A percentile compares a stretch with the other conserved stretches of the same genome.
Conservation (phyloP, 495 filamentous ascomycete genomes). For the Cryomyces minteri region DNA sequence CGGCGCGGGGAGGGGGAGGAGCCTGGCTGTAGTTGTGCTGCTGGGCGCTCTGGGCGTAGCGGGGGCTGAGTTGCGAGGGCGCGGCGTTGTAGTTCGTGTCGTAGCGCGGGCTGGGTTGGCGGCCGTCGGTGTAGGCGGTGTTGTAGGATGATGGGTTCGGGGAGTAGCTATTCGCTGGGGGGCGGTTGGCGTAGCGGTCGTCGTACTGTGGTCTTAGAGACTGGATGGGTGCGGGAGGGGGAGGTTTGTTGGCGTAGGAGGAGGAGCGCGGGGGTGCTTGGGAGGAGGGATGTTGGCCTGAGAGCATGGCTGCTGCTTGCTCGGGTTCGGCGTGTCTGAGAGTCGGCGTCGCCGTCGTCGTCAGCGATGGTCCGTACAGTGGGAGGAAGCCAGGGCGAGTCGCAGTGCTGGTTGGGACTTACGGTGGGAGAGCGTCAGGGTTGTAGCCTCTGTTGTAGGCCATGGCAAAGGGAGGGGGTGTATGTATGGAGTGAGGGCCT, state of each 20-base stretch:
- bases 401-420: conserved; percentile 25
- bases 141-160: conserved; percentile 9
- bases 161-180: conserved; percentile 8
- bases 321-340: conserved; percentile 86
- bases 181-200: conserved; percentile 12
- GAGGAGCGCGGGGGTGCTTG: conserved; percentile 8
- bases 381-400: neutral
- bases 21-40: conserved; percentile 14
- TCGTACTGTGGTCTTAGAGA: conserved; percentile 10
- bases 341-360: conserved; percentile 3
- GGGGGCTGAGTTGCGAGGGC: conserved; percentile 2
- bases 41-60: conserved; percentile 13
- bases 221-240: conserved; percentile 6
- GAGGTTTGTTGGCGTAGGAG: conserved; percentile 19
- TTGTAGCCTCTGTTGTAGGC: conserved; percentile 89
- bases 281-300: conserved; percentile 1
- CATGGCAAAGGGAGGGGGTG: no score
- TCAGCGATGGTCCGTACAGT: neutral
- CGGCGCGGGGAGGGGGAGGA: conserved; percentile 18
- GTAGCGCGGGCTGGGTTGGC: neutral
- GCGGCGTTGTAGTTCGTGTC: conserved; percentile 5
- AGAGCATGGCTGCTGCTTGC: conserved; percentile 23
- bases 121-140: conserved; percentile 1
- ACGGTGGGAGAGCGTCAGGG: conserved; percentile 94
- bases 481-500: no score